phyloP scores from a whole-genome alignment of 2,329 filamentous ascomycete species.

The Penicillium sp. region DNA sequence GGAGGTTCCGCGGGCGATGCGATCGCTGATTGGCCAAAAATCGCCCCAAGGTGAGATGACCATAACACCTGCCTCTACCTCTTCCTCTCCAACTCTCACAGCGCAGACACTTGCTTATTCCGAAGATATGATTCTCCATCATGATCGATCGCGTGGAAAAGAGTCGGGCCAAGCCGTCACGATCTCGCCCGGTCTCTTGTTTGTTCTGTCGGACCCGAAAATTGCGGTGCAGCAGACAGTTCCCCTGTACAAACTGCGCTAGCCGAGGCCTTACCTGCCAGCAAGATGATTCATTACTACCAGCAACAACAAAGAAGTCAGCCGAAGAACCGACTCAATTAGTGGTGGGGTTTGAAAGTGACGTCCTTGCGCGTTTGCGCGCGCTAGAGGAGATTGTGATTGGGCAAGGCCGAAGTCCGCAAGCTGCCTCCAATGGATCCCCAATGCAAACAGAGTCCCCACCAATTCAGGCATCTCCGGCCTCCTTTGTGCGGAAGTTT shows the following conservation, averaged over 20 bases:
- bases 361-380: slow-evolving; percentile 18
- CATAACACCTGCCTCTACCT: too few relatives aligned
- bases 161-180: slow-evolving; percentile 6
- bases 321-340: background rate
- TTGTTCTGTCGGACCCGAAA: slow-evolving; percentile 43
- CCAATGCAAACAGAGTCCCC: background rate
- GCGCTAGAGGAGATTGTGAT: slow-evolving; percentile 23
- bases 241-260: slow-evolving; percentile 55
- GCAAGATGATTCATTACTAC: slow-evolving; percentile 8
- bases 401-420: background rate
- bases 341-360: slow-evolving; percentile 1
- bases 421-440: background rate
- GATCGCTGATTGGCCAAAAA: slow-evolving; percentile 13
- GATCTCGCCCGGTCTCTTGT: slow-evolving; percentile 38
- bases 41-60: too few relatives aligned
- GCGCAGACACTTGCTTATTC: too few relatives aligned
- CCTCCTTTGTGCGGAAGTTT: background rate
- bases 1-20: slow-evolving; percentile 20
- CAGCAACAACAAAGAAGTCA: background rate
- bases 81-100: too few relatives aligned
- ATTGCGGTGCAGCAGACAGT: slow-evolving; percentile 57
- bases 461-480: background rate
- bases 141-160: slow-evolving; percentile 18
- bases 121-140: background rate
- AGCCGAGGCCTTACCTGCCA: slow-evolving; percentile 34